phyloP scores from a whole-genome alignment of 2,329 filamentous ascomycete genomes.

The Ascochyta rabiei region DNA sequence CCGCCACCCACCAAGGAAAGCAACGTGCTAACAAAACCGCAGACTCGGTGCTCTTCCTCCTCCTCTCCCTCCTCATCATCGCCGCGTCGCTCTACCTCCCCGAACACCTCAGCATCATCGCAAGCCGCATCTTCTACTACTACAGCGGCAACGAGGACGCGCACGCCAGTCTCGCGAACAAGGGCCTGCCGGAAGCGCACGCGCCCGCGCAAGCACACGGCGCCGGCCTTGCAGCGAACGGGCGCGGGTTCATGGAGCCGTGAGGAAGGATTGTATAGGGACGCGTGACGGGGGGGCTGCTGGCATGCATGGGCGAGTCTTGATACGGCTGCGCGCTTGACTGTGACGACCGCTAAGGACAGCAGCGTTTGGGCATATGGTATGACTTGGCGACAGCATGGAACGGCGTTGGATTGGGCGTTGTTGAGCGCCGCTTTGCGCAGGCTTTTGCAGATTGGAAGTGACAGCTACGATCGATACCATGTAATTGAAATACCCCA shows the following conservation, averaged over 20 bases:
- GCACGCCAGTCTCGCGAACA: conserved; percentile 1
- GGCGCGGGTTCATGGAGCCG: conserved; percentile 12
- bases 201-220: conserved; percentile 1
- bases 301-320: background rate
- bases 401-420: conserved; percentile 10
- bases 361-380: background rate
- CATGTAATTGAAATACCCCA: conserved; percentile 16
- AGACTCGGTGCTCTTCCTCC: conserved; percentile 93
- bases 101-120: conserved; percentile 82
- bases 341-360: background rate
- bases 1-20: background rate
- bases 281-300: too few species aligned
- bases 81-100: conserved; percentile 92
- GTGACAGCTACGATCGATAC: conserved; percentile 5
- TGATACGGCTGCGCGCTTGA: too few species aligned
- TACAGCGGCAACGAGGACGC: conserved; percentile 74
- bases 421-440: background rate
- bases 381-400: conserved; percentile 1
- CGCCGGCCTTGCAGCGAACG: conserved; percentile 11
- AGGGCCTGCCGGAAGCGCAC: conserved; percentile 15
- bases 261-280: background rate
- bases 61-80: conserved; percentile 83
- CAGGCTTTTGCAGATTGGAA: background rate
- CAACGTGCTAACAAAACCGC: conserved; percentile 51
- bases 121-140: conserved; percentile 91